Conservation (phyloP, 2,329 filamentous ascomycete genomes). For the Trichoderma harzianum region DNA sequence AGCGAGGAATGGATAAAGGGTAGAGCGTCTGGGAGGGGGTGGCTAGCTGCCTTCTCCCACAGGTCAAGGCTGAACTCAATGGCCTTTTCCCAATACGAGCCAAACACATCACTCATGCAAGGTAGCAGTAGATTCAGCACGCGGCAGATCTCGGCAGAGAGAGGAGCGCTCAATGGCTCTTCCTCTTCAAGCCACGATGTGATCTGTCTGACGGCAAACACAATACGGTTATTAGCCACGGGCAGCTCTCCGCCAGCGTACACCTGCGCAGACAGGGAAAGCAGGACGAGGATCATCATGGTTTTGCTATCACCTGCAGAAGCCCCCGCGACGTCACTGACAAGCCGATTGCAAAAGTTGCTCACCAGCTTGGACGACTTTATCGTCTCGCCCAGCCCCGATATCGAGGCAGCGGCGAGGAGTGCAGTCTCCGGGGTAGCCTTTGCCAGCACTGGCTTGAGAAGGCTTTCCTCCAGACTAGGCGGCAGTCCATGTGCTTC, state of each 20-base stretch:
- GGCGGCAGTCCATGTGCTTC: slow-evolving; percentile 46
- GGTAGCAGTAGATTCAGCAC: slow-evolving; percentile 63
- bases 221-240: slow-evolving; percentile 63
- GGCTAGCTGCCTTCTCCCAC: slow-evolving; percentile 50
- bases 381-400: slow-evolving; percentile 50
- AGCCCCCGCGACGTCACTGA: slow-evolving; percentile 57
- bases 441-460: slow-evolving; percentile 46
- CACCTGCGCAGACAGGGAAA: slow-evolving; percentile 51
- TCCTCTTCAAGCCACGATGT: slow-evolving; percentile 64
- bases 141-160: slow-evolving; percentile 53
- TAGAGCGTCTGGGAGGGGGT: slow-evolving; percentile 46
- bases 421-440: slow-evolving; percentile 45
- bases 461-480: slow-evolving; percentile 46
- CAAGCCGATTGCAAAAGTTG: slow-evolving; percentile 56
- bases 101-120: slow-evolving; percentile 77
- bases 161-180: slow-evolving; percentile 39
- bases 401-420: slow-evolving; percentile 47
- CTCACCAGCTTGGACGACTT: slow-evolving; percentile 46
- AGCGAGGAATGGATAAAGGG: slow-evolving; percentile 70
- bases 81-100: slow-evolving; percentile 74
- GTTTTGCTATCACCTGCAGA: slow-evolving; percentile 43
- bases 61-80: slow-evolving; percentile 56
- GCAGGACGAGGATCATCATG: slow-evolving; percentile 48
- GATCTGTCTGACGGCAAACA: slow-evolving; percentile 80
- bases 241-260: slow-evolving; percentile 53